Base-by-base conservation (phyloP, 2,329 filamentous ascomycete species). In the Colletotrichum lindemuthianum region DNA sequence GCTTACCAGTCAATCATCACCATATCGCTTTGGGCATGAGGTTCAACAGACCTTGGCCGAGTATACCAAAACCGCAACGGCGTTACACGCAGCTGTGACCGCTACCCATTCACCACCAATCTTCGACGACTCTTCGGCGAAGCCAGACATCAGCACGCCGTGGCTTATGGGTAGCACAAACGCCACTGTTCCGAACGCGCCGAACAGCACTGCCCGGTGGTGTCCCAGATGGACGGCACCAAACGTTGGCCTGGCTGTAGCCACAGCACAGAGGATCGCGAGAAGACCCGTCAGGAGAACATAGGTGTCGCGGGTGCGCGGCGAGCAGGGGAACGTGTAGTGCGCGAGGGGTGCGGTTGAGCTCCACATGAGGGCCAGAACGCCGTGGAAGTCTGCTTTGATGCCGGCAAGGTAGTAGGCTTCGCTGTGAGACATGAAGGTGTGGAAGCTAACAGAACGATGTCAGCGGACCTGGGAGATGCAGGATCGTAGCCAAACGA, bases 301-400 rank as follows among this genome's bases (percentile, higher is more conserved):
- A 70, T 84, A 84, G 0, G 71, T 52, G 5, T 68, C 67, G 53
- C 75, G 77, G 15, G 77, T 67, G 10, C 59, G 34, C 40, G 1
- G 70, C 57, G 7, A 77, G 69, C 61, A 78, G 77, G 67, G 59
- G 52, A 88, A 86, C 4, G 77, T 80, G 70, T 86, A 86, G 70
- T 84, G 85, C n/a, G 88, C 75, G 2, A 85, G 81, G 5, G 87
- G 86, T 7, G 88, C 77, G 50, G 85, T 88, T 63, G 83, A 82
- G 4, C 84, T 83, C 85, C 86, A 90, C 74, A 89, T 89, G 63
- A 90, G 73, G 7, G 85, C 76, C 2, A 90, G 80, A 47, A 90
- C 86, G 8, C 87, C 86, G 47, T 87, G 80, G 68, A 88, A 87
- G 70, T 90, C 88, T 34, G 89, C 74, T 69, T 86, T 83, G 65